These are phyloP conservation scores for Solanum pinnatisectum DNA, from an alignment of 257 asterid species.

Conservation along the genomic window DNA sequence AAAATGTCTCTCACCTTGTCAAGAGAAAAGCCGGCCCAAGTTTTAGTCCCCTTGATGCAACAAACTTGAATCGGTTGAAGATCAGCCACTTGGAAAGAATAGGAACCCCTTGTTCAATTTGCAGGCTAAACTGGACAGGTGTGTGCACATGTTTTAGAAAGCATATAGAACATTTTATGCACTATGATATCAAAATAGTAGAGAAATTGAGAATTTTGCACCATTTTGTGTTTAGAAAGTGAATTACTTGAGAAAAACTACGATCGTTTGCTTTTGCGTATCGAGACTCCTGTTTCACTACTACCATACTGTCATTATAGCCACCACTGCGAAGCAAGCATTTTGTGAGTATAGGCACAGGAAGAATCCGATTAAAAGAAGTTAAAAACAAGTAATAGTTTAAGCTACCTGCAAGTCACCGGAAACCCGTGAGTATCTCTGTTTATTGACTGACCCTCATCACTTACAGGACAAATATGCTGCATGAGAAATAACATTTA, in stretches of 20 bases:
- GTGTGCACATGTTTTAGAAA: constrained; percentile 1
- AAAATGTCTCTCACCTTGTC: constrained; percentile 47
- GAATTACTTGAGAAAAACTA: constrained; percentile 72
- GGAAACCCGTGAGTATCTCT: constrained; percentile 90
- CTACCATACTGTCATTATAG: constrained; percentile 78
- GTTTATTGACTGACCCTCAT: constrained; percentile 71
- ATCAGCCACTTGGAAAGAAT: constrained; percentile 84
- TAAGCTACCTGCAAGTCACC: constrained; percentile 79
- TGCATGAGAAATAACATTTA: constrained; percentile 22
- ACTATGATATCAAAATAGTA: neutral
- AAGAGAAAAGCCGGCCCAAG: constrained; percentile 85
- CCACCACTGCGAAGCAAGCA: constrained; percentile 62
- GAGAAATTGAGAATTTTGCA: neutral
- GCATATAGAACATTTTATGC: neutral
- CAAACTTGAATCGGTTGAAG: constrained; percentile 88
- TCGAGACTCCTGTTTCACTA: constrained; percentile 84
- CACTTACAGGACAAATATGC: constrained; percentile 76
- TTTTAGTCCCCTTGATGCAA: constrained; percentile 70
- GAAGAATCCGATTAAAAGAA: neutral
- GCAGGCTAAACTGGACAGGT: constrained; percentile 68
- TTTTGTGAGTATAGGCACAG: neutral
- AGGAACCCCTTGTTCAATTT: constrained; percentile 96
- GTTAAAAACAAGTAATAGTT: constrained; percentile 3
- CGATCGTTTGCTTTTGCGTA: constrained; percentile 70
- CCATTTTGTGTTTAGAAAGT: neutral